phyloP scores from a whole-genome alignment of 441 rosid genomes.

The Aquilaria agallochum region DNA sequence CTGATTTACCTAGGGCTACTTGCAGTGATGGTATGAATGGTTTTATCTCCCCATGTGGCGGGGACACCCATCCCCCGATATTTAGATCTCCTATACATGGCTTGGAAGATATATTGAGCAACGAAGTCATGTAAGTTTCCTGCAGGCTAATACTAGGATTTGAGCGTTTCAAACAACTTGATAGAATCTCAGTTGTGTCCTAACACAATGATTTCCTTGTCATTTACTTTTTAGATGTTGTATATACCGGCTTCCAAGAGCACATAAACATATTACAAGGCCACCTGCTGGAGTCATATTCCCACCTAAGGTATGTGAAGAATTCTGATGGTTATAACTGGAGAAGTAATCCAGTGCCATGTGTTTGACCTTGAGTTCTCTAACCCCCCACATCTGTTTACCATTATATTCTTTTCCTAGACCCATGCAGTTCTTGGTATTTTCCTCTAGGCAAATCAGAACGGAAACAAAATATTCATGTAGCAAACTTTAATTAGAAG shows the following conservation, averaged over 20 bases:
- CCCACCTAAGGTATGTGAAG: slow-evolving; percentile 64
- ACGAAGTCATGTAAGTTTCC: slow-evolving; percentile 72
- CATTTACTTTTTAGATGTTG: slow-evolving; percentile 53
- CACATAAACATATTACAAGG: slow-evolving; percentile 52
- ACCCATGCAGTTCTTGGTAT: too few species aligned
- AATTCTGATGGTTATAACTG: too few species aligned
- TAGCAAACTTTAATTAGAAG: too few species aligned
- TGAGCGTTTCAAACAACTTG: too few species aligned
- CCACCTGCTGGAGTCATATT: slow-evolving; percentile 59
- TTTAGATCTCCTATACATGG: slow-evolving; percentile 74
- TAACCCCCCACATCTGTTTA: too few species aligned
- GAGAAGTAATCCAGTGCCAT: too few species aligned
- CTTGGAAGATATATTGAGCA: slow-evolving; percentile 83
- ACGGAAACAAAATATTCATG: too few species aligned
- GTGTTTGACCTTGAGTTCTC: too few species aligned
- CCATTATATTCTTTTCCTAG: too few species aligned
- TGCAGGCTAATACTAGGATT: not conserved
- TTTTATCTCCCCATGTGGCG: slow-evolving; percentile 72
- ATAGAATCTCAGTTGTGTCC: not conserved
- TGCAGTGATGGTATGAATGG: slow-evolving; percentile 98
- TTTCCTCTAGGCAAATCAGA: too few species aligned
- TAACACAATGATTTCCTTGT: too few species aligned
- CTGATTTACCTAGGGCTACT: slow-evolving; percentile 40
- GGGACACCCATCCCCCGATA: slow-evolving; percentile 72
- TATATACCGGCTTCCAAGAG: slow-evolving; percentile 76